phyloP scores from a whole-genome alignment of 2,329 filamentous ascomycete genomes.

The Zalaria sp. region DNA sequence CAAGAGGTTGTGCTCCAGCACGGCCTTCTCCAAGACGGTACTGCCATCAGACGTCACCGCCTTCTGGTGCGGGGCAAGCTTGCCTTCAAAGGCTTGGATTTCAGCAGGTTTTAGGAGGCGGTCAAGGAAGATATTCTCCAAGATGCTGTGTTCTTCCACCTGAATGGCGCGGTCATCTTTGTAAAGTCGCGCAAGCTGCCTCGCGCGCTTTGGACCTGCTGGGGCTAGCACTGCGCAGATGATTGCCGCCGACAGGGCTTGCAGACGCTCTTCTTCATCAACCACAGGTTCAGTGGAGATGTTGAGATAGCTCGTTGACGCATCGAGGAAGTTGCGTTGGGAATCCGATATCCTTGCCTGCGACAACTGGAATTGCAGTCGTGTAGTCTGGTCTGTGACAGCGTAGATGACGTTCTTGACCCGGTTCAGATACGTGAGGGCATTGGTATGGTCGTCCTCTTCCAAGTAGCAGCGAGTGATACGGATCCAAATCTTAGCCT shows the following conservation, averaged over 20 bases:
- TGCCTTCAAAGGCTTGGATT: conserved; percentile 70
- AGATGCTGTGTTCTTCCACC: conserved; percentile 68
- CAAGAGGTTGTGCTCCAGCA: conserved; percentile 91
- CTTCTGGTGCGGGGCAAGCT: conserved; percentile 74
- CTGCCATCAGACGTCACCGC: conserved; percentile 80
- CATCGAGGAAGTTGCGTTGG: conserved; percentile 76
- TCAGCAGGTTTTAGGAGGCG: conserved; percentile 68
- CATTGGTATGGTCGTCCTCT: conserved; percentile 75
- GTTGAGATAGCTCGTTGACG: conserved; percentile 75
- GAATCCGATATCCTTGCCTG: conserved; percentile 90
- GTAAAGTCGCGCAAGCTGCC: conserved; percentile 70
- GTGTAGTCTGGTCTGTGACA: conserved; percentile 58
- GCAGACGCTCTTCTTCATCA: conserved; percentile 74
- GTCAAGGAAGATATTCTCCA: conserved; percentile 97
- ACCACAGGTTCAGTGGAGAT: conserved; percentile 66
- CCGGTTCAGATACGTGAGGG: conserved; percentile 82
- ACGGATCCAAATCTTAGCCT: conserved; percentile 77
- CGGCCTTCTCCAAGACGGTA: conserved; percentile 83
- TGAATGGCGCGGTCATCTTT: conserved; percentile 75
- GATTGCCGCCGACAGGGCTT: conserved; percentile 74
- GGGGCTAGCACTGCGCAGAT: conserved; percentile 87
- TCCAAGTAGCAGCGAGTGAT: conserved; percentile 92
- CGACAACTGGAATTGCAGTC: conserved; percentile 76
- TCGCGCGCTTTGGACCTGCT: conserved; percentile 71
- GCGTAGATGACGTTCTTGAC: conserved; percentile 84